Conservation (phyloP, 139 green algal genomes). For the Yamagishiella unicocca region DNA sequence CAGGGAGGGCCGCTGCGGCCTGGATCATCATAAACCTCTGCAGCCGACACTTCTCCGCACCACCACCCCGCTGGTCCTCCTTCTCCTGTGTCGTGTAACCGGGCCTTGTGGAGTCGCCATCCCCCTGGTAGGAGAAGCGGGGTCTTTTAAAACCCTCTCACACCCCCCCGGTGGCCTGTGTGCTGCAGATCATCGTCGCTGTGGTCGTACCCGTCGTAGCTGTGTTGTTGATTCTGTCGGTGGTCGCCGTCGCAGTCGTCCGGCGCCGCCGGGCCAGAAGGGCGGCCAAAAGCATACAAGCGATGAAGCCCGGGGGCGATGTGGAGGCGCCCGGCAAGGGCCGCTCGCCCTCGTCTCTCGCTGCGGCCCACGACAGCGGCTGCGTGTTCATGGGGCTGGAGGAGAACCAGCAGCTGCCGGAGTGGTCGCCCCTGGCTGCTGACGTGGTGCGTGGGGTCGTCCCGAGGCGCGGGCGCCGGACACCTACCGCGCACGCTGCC, state of each 20-base stretch:
- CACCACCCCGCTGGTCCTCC: no score
- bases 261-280: background rate
- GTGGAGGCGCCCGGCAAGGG: conserved; percentile 6
- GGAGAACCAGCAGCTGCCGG: conserved; percentile 9
- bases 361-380: background rate
- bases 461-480: no score
- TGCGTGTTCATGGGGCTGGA: conserved; percentile 35
- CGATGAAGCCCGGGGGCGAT: background rate
- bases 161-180: no score
- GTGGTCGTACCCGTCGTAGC: background rate
- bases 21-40: no score
- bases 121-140: no score
- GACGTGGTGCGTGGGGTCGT: background rate
- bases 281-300: no score
- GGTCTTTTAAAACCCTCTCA: no score
- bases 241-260: background rate
- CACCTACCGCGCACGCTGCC: no score
- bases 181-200: background rate
- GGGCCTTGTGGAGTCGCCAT: no score
- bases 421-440: background rate
- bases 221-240: background rate
- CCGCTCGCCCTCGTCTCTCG: background rate
- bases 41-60: no score
- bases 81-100: no score
- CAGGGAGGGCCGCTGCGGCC: no score